Evolutionary conservation across 2,329 filamentous ascomycete genomes (phyloP), one percentile per base, ranked within the genome.

Genomic region (Paecilomyces sp.): DNA sequence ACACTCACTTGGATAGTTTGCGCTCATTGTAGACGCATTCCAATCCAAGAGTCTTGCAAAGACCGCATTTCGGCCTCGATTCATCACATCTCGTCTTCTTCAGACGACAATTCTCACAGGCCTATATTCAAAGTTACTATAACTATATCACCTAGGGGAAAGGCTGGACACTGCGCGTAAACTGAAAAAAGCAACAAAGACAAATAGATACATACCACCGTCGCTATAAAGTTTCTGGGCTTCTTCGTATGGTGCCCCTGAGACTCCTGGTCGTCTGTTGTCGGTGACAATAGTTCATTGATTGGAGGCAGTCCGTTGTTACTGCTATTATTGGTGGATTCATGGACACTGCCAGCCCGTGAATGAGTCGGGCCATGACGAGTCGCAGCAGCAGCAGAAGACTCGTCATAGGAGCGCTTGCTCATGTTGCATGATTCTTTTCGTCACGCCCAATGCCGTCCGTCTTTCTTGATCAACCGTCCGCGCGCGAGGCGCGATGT

Each of bases 11-110:
- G 41, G 81, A 83, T 12, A 78, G 74, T 64, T 82, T 81, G 60
- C 80, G 78, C 65, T 82, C 78, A 61, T 80, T 80, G 65, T 83
- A 84, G 52, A 76, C 75, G 67, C 82, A 84, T 18, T 81, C 78
- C 33, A 81, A 61, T 7, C 78, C 79, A 53, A 79, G 75, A 13
- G 73, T 69, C 63, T 77, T 79, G 69, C 82, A 84, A 55, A 82
- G 74, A 31, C 80, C 80, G 63, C 82, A 84, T 61, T 68, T 73
- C 55, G 82, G 81, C 33, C 79, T 72, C 60, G 82, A 82, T 67
- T 83, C 81, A 62, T 84, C 81, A 67, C 82, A 84, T 71, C 80
- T 70, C 18, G 80, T 82, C 70, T 83, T 83, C 65, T 82, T 81
- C 55, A 79, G 70, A 28, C 82, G 75, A 65, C 82, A 84, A 15